These are phyloP conservation scores for Monosporascus sp. DNA, from an alignment of 2,329 filamentous ascomycete genomes.

Conservation along the genomic window DNA sequence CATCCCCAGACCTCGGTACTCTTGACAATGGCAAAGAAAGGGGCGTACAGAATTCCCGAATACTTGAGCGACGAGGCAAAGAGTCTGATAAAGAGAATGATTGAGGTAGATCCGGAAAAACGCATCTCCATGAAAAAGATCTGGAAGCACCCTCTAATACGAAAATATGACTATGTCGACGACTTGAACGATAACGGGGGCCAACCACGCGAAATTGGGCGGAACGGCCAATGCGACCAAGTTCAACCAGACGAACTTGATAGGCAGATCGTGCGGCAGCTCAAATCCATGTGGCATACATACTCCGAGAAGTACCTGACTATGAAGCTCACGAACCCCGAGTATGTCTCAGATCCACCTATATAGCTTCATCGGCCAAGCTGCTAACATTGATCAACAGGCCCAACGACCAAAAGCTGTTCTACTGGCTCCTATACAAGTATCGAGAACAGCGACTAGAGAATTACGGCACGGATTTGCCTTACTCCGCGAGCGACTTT, in stretches of 20 bases:
- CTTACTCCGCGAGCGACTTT: constrained; percentile 86
- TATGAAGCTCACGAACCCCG: constrained; percentile 58
- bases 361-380: not conserved
- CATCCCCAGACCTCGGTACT: constrained; percentile 56
- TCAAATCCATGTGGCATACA: constrained; percentile 88
- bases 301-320: constrained; percentile 68
- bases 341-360: constrained; percentile 43
- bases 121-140: constrained; percentile 78
- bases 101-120: constrained; percentile 70
- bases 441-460: constrained; percentile 83
- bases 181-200: constrained; percentile 52
- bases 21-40: constrained; percentile 55
- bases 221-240: constrained; percentile 56
- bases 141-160: constrained; percentile 81
- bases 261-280: constrained; percentile 72
- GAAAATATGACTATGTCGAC: constrained; percentile 74
- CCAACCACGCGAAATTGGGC: constrained; percentile 51
- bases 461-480: constrained; percentile 74
- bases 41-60: constrained; percentile 55
- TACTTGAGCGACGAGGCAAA: constrained; percentile 63
- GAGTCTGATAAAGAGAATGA: constrained; percentile 73
- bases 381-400: constrained; percentile 38
- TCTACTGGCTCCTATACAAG: constrained; percentile 78
- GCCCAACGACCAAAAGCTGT: constrained; percentile 85
- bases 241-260: constrained; percentile 66